Conservation (phyloP, 768 basidiomycete genomes). For the Grammothele lineata region DNA sequence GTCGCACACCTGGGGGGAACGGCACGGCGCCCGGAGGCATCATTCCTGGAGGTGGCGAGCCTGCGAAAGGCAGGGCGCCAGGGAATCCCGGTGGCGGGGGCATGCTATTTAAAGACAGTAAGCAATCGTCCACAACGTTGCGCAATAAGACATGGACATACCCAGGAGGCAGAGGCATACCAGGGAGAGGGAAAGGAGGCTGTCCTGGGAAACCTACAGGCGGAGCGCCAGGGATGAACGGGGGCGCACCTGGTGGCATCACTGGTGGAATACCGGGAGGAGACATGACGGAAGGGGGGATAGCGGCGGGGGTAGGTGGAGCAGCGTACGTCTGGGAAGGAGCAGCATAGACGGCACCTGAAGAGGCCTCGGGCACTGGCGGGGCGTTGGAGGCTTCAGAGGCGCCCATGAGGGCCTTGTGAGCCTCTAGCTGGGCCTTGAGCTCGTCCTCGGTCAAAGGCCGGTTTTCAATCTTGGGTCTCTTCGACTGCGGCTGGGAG, state of each 20-base stretch:
- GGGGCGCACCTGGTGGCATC: slow-evolving; percentile 28
- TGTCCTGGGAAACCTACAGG: slow-evolving; percentile 36
- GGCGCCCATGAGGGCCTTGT: slow-evolving; percentile 87
- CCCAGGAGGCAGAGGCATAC: slow-evolving; percentile 54
- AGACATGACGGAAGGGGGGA: slow-evolving; percentile 35
- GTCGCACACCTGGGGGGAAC: slow-evolving; percentile 35
- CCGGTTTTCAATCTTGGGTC: slow-evolving; percentile 76
- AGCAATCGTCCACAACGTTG: slow-evolving; percentile 6
- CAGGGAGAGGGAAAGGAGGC: slow-evolving; percentile 39
- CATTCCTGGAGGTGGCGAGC: slow-evolving; percentile 42
- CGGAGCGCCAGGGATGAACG: slow-evolving; percentile 30
- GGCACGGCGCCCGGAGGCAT: slow-evolving; percentile 33
- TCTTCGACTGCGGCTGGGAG: slow-evolving; percentile 75
- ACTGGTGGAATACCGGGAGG: slow-evolving; percentile 41
- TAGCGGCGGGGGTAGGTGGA: slow-evolving; percentile 31
- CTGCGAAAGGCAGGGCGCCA: slow-evolving; percentile 29
- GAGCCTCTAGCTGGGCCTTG: slow-evolving; percentile 78
- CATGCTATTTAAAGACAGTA: slow-evolving; percentile 25
- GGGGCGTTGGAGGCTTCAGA: slow-evolving; percentile 32
- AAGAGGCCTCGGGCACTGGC: slow-evolving; percentile 35
- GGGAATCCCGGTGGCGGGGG: slow-evolving; percentile 52
- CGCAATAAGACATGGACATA: slow-evolving; percentile 28
- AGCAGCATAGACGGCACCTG: slow-evolving; percentile 67
- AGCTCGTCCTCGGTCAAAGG: slow-evolving; percentile 81
- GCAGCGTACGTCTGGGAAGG: slow-evolving; percentile 66